Base-by-base conservation (phyloP, 2,329 filamentous ascomycete species). In the Pezicula neosporulosa region DNA sequence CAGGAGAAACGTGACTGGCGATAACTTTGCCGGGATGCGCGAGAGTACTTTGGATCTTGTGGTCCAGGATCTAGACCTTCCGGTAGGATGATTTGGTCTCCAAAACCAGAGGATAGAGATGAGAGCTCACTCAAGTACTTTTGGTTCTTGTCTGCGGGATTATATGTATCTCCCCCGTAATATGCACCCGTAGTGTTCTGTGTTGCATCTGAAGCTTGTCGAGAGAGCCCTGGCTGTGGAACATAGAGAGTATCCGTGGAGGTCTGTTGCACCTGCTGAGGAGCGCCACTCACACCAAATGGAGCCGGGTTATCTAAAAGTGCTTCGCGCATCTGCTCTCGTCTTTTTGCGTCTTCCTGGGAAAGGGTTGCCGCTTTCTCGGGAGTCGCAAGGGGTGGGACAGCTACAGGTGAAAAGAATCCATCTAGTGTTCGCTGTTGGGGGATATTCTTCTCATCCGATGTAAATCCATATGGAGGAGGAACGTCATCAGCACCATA, bases 91-190 rank as follows among this genome's bases (percentile, higher is more conserved):
- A 83, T 78, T 21, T 76, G 80, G 59, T 86, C 82, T 16, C 82
- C 82, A 55, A 85, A 85, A 6, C 82, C 82, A 0, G 83, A 86
- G 0, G 82, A 85, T 4, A 86, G 69, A 0, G 82, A 85, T 0
- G 82, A 85, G 30, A 83, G 60, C 44, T 77, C 75, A 41, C 63
- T 66, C 44, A 66, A 47, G 33, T 56, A 61, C 44, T 61, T 60
- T 6, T 52, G 36, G 30, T 61, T 56, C 50, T 54, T 53, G 42
- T 60, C 56, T 2, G 54, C 54, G 18, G 58, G 54, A 27, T 63
- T 54, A 33, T 60, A 61, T 12, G 53, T 51, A 50, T 60, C 55
- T 33, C 56, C 48, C 7, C 58, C 60, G 42, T 60, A 55, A 8
- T 49, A 50, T 19, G 59, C 54, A 24, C 45, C 37, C 24, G 48